Base-by-base conservation (phyloP, 2,329 filamentous ascomycete genomes). In the Nemania sp. region DNA sequence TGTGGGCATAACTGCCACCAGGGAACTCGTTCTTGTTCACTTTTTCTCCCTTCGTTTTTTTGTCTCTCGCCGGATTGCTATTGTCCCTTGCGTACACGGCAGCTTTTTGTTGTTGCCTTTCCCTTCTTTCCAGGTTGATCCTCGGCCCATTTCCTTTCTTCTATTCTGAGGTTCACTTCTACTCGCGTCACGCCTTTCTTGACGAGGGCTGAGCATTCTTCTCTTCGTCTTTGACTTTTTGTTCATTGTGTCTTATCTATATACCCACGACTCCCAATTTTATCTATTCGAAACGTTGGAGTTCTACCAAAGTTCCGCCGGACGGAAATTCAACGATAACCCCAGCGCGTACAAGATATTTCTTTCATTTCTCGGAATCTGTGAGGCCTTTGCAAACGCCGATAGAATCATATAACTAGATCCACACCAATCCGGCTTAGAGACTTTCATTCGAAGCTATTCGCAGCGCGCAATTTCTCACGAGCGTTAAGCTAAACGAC, bases 121-220 rank as follows among this genome's bases (percentile, higher is more conserved):
- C 68, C 65, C 62, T 82, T 82, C 79, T 74, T 78, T 78, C 79
- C 80, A 81, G 83, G 83, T 85, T 84, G 83, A 85, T 77, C 82
- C 82, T 85, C 75, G 82, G 81, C 78, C 72, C 69, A 78, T 59
- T 65, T 58, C 43, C 53, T 57, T 48, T 39, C 34, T 80, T 63
- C 63, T 62, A 70, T 53, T 39, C 69, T n/a, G n/a, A n/a, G n/a
- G n/a, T 54, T 39, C 40, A 60, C 58, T 7, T 29, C 7, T 25
- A 52, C 35, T 47, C 54, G 49, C 20, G 37, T 34, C 7, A 18
- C 15, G 21, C 70, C 66, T 66, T 71, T 70, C 51, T 64, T 52
- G 46, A 52, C 51, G 52, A 43, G 20, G 58, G 51, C 55, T n/a
- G 25, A 59, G 51, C 57, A 51, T 62, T 37, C 54, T 58, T 58